Evolutionary conservation across 2,329 filamentous ascomycete species (phyloP).

Genomic region (Fusarium nygamai): DNA sequence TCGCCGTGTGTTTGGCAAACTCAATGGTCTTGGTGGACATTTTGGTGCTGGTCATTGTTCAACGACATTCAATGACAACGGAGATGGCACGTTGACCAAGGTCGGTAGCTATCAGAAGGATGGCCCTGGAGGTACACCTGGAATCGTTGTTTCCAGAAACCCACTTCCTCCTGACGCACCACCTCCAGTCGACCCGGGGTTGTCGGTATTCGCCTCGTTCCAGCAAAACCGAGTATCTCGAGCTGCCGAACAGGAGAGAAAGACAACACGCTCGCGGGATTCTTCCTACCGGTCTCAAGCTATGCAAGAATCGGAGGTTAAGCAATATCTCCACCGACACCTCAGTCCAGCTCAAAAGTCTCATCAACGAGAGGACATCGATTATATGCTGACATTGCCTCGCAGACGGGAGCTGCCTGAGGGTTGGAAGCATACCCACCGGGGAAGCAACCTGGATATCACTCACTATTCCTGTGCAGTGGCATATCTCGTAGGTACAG

Average conservation of each 20-base stretch:
- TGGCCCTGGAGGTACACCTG: constrained; percentile 35
- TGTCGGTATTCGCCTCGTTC: constrained; percentile 1
- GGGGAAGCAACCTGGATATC: constrained; percentile 24
- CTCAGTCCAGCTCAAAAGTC: constrained; percentile 33
- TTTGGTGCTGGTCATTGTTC: constrained; percentile 40
- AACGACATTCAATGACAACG: constrained; percentile 52
- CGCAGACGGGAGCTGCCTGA: constrained; percentile 41
- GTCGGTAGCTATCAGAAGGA: constrained; percentile 41
- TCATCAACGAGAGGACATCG: constrained; percentile 39
- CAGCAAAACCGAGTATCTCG: constrained; percentile 14
- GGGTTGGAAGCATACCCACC: constrained; percentile 41
- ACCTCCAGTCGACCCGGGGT: constrained; percentile 28
- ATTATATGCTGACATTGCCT: constrained; percentile 34
- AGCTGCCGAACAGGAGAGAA: neutral
- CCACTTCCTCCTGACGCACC: constrained; percentile 35
- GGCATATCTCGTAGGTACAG: constrained; percentile 47
- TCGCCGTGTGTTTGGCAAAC: constrained; percentile 40
- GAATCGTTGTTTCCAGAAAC: constrained; percentile 44
- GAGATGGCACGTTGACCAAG: constrained; percentile 52
- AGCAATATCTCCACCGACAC: constrained; percentile 37
- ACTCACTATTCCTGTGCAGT: constrained; percentile 44
- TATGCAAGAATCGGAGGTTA: constrained; percentile 5
- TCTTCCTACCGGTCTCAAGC: neutral
- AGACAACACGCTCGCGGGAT: neutral
- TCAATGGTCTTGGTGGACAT: constrained; percentile 41